Conservation (phyloP, 148 eudicot genomes). For the Limonium bicolor region DNA sequence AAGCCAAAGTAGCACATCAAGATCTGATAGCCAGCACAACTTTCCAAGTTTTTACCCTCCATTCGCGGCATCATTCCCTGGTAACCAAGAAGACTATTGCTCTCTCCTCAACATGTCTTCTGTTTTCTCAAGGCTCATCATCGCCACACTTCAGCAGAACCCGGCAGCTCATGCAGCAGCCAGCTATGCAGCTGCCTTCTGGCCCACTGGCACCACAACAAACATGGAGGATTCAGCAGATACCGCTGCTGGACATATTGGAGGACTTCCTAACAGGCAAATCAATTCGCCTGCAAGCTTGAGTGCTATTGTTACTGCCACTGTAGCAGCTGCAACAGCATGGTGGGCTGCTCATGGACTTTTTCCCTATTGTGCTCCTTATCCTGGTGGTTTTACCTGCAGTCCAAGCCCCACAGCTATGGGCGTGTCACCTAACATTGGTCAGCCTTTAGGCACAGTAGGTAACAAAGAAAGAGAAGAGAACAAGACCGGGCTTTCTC, state of each 20-base stretch:
- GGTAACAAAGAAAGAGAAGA: constrained; percentile 21
- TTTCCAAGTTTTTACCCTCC: constrained; percentile 42
- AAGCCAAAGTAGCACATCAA: constrained; percentile 31
- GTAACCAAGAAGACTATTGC: constrained; percentile 38
- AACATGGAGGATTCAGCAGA: constrained; percentile 31
- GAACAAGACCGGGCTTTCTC: constrained; percentile 21
- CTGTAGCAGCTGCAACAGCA: constrained; percentile 93
- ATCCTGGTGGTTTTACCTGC: constrained; percentile 31
- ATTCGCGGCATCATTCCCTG: constrained; percentile 24
- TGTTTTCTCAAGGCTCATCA: constrained; percentile 57
- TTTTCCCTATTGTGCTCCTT: constrained; percentile 47
- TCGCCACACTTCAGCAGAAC: constrained; percentile 70
- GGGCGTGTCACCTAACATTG: constrained; percentile 12
- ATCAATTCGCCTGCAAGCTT: constrained; percentile 46
- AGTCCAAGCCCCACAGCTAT: constrained; percentile 22
- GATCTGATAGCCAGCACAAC: constrained; percentile 28
- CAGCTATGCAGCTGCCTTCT: constrained; percentile 66
- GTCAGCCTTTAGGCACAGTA: constrained; percentile 16
- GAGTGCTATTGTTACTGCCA: constrained; percentile 81
- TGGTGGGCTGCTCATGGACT: constrained; percentile 98
- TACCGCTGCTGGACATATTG: constrained; percentile 17
- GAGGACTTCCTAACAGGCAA: constrained; percentile 25
- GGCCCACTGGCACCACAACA: constrained; percentile 51
- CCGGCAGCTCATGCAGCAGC: constrained; percentile 96
- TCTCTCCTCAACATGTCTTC: constrained; percentile 56